Conservation (phyloP, 208 protist genomes). For the Acanthamoeba lenticulata region DNA sequence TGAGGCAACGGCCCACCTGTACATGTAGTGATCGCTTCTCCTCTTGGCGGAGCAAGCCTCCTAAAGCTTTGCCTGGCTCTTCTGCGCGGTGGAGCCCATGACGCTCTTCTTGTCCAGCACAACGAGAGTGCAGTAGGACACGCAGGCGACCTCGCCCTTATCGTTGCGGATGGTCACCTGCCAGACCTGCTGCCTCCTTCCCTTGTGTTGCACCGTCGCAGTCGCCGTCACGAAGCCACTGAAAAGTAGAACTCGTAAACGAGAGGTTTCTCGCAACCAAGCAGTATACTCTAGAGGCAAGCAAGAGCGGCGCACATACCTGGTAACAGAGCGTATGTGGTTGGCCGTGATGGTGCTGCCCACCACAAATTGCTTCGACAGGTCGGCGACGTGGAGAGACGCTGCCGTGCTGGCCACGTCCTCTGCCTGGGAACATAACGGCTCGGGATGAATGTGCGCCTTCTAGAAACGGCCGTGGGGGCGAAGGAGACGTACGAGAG, state of each 20-base stretch:
- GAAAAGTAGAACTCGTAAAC: not conserved
- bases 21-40: too few species aligned
- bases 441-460: not conserved
- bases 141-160: constrained; percentile 8
- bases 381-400: not conserved
- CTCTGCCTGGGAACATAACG: not conserved
- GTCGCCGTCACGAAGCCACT: not conserved
- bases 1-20: too few species aligned
- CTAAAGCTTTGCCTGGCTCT: constrained; percentile 9
- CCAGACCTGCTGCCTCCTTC: not conserved
- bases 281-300: not conserved
- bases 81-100: not conserved
- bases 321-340: constrained; percentile 6
- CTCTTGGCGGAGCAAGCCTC: too few species aligned
- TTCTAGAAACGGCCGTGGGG: not conserved
- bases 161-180: constrained; percentile 29
- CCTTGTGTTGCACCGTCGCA: not conserved
- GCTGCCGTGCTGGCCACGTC: constrained; percentile 12
- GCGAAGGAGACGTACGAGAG: not conserved
- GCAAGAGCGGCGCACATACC: not conserved
- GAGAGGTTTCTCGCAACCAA: not conserved
- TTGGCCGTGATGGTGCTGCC: not conserved
- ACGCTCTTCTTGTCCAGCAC: constrained; percentile 12
- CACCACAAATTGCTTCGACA: not conserved
- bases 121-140: not conserved